Evolutionary conservation across 192 early-diverging fungal genomes (phyloP), one percentile per base, ranked within the genome.

Genomic region (Podochytrium sp.): DNA sequence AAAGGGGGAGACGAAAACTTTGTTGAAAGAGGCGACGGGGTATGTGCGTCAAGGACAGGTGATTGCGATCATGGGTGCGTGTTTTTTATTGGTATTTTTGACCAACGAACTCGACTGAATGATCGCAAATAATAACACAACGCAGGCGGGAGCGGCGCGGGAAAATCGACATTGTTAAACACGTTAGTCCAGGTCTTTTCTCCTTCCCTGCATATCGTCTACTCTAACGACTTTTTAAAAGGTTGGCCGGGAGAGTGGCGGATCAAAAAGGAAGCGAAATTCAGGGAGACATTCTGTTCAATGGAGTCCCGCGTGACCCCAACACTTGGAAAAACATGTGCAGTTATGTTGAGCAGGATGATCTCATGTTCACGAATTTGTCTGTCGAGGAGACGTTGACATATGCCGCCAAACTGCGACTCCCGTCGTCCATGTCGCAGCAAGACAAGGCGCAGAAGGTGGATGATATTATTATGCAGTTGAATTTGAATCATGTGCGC

Each of bases 371-470:
- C 40, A 41, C 55, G n/a, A 67, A 82, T 52, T 76, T 87, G 37
- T 90, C 87, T 47, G 90, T 92, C 18, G 75, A 85, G 18, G 92
- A 94, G 74, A 92, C 87, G 0, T 71, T 94, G 34, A 62, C 75
- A 4, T 91, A 92, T 62, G 89, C 91, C 12, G 90, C 92, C 32
- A 78, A 84, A 53, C 81, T 94, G 57, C 80, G 87, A 2, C 83
- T 92, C 64, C 80, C 85, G 20, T 77, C 78, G 56, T 60, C 71
- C n/a, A 79, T 85, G 60, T 62, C 79, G 0, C 49, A 47, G 5
- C 43, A 53, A 35, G 73, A 86, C 37, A 89, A 85, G 60, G 51
- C 39, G 5, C 80, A 80, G 23, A 78, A 83, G 33, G 91, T 92
- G 32, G 76, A 91, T 42, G 80, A 81, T 1, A 83, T 89, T 33